A percentile compares a stretch with the other conserved stretches of the same genome.
phyloP scores from a whole-genome alignment of 768 basidiomycete genomes.

The button mushroom (Agaricus bisporus) region DNA sequence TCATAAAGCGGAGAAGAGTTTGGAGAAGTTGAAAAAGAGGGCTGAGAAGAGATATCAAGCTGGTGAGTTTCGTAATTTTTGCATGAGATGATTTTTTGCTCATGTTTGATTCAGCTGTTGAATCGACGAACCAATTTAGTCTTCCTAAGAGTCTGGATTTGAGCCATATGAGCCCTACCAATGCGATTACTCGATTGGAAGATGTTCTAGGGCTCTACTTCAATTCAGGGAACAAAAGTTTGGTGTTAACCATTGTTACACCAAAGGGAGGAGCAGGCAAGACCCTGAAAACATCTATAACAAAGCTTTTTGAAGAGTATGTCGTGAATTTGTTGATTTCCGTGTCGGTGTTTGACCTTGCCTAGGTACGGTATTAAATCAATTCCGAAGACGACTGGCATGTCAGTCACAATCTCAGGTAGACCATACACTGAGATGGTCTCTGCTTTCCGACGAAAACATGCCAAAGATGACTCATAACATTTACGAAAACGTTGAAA shows the following conservation, averaged over 20 bases:
- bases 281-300: slow-evolving; percentile 10
- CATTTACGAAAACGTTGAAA: not conserved
- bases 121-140: not conserved
- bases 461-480: slow-evolving; percentile 6
- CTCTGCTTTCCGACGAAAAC: not conserved
- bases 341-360: not conserved
- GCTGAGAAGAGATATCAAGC: slow-evolving; percentile 7
- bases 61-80: not conserved
- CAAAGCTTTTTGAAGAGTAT: slow-evolving; percentile 9
- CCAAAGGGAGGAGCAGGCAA: slow-evolving; percentile 6
- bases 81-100: not conserved
- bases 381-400: not conserved
- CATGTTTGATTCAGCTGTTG: not conserved
- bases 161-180: not conserved
- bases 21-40: slow-evolving; percentile 9
- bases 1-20: not conserved
- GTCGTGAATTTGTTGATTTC: not conserved
- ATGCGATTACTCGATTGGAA: slow-evolving; percentile 2
- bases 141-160: not conserved
- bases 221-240: slow-evolving; percentile 8
- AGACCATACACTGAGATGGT: not conserved
- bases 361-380: slow-evolving; percentile 5
- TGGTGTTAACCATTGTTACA: slow-evolving; percentile 12
- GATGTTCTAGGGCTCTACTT: slow-evolving; percentile 11
- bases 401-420: not conserved